These are phyloP conservation scores for Lolium rigidum DNA, from an alignment of 176 grass and related monocot genomes.

Conservation along the genomic window DNA sequence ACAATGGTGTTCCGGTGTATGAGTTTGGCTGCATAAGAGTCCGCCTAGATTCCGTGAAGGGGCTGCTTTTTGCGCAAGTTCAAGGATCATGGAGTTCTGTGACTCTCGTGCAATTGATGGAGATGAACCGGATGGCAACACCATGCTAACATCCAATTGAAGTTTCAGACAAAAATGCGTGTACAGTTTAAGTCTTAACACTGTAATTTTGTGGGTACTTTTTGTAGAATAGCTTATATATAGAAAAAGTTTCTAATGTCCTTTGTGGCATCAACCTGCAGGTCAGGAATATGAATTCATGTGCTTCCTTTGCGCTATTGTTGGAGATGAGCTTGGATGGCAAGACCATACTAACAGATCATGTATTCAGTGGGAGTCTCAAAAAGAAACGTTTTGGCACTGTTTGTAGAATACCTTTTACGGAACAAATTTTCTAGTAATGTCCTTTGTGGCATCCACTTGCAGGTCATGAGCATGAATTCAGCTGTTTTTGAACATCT, in stretches of 20 bases:
- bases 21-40: slow-evolving; percentile 75
- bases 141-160: slow-evolving; percentile 12
- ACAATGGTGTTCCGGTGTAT: slow-evolving; percentile 77
- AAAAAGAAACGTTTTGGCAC: neutral
- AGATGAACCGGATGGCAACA: slow-evolving; percentile 56
- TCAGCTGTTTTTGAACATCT: neutral
- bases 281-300: neutral
- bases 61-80: slow-evolving; percentile 68
- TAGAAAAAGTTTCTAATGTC: slow-evolving; percentile 11
- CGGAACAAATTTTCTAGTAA: neutral
- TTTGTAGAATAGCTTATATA: slow-evolving; percentile 23
- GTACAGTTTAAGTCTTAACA: slow-evolving; percentile 9
- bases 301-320: slow-evolving; percentile 37
- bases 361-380: neutral
- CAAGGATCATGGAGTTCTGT: slow-evolving; percentile 77
- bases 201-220: slow-evolving; percentile 6
- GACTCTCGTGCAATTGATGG: slow-evolving; percentile 69
- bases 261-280: neutral
- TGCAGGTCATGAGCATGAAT: neutral
- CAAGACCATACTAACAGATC: slow-evolving; percentile 25
- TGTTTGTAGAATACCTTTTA: slow-evolving; percentile 25
- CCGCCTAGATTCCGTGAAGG: slow-evolving; percentile 78
- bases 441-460: slow-evolving; percentile 11
- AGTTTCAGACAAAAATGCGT: neutral
- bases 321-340: slow-evolving; percentile 63